Base-by-base conservation (phyloP, 371 early-diverging fungal species). In the Lichtheimia hyalospora region DNA sequence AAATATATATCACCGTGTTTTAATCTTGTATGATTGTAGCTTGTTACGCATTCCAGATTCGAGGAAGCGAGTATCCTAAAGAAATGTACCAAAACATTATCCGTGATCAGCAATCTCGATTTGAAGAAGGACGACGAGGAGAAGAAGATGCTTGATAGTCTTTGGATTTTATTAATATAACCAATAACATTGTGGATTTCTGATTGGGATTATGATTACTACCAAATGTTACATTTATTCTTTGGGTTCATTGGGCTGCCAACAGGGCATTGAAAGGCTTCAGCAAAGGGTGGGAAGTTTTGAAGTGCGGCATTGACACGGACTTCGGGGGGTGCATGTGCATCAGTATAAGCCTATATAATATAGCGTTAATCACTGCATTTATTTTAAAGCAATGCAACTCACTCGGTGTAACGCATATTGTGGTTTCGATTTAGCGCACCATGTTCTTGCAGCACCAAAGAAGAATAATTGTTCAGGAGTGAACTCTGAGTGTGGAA, bases 261-360 rank as follows among this genome's bases (percentile, higher is more conserved):
- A n/a, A 60, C 64, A 24, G 77, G 74, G 54, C 91, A 92, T 7
- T 78, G 63, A 71, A 83, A 92, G 2, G 79, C 85, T 14, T 81
- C 57, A 2, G 86, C 75, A 72, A 92, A 92, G 16, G 76, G 64
- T 7, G 60, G 52, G 0, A 84, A 82, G 58, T 90, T 89, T 50
- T 77, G 77, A 10, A 88, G 57, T 10, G 75, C 84, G 13, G 84
- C 90, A 55, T 82, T 87, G 27, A 88, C 84, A 49, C 90, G 82
- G 62, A 73, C 77, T 18, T 67, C 49, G n/a, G 55, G 54, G n/a
- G 88, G 86, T 2, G 88, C 70, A 54, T 88, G 89, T 1, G 71
- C 73, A 57, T 85, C 81, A 1, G 77, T 74, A 18, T 63, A 63
- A 3, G 83, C 61, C 73, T 67, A 52, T 18, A 44, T 6, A 60